Base-by-base conservation (phyloP, 1,284 basidiomycete species). In the Exobasidium cylindrosporum region DNA sequence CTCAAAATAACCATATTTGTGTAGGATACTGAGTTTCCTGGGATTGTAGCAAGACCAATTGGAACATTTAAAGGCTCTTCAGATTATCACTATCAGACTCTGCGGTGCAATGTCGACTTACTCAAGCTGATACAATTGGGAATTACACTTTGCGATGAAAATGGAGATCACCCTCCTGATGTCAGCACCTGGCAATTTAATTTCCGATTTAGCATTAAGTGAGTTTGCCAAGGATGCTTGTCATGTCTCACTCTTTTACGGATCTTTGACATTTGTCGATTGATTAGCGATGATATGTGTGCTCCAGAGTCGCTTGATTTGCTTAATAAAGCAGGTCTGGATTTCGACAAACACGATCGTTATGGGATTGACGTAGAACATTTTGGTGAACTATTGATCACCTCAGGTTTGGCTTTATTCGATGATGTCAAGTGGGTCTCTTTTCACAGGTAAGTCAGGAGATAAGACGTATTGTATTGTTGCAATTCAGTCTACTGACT, bases 151-250 rank as follows among this genome's bases (percentile, higher is more conserved):
- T 89, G 91, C 56, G 93, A 98, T 80, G 92, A 92, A 80, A 86
- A 96, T 31, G 95, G 95, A 5, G 88, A 93, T 75, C 87, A 88
- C 62, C 91, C 94, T 14, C 79, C 78, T 7, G 87, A 88, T 66
- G 86, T 89, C 54, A 90, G 90, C 57, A 97, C 93, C 32, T 99
- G 95, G 95, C 96, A 99, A 82, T 99, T 99, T 84, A 98, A 99
- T 82, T 97, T 99, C 82, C 86, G 87, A 71, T 99, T 98, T 82
- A 92, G 87, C 81, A 83, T 92, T 69, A 40, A 40, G 35, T 40
- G 35, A 40, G 35, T 40, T 17, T 10, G 17, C 17, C 35, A 40
- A 7, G 86, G 87, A 92, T 40, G 35, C 7, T 40, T 40, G 10
- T 17, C 10, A 40, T 10, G 35, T 17, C 17, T 40, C 35, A 10